Percentiles rank a stretch among this genome's conserved stretches.
phyloP scores from a whole-genome alignment of 495 filamentous ascomycete genomes.

The Oleoguttula mirabilis region DNA sequence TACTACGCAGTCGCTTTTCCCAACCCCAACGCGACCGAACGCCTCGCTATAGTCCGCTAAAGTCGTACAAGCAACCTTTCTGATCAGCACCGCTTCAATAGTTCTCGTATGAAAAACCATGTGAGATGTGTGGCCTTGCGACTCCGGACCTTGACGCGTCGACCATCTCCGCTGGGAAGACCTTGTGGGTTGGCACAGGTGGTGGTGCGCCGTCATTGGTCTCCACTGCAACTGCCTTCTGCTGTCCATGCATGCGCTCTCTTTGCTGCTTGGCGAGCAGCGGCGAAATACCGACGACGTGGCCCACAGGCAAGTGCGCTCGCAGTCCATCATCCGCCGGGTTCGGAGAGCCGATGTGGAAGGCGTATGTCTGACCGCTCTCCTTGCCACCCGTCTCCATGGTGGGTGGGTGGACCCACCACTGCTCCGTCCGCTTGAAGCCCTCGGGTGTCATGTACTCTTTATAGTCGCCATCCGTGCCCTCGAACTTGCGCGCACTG shows the following conservation, averaged over 20 bases:
- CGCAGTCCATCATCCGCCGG: slow-evolving; percentile 7
- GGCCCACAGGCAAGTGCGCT: slow-evolving; percentile 1
- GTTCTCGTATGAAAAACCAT: no score
- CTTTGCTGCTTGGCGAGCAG: slow-evolving; percentile 5
- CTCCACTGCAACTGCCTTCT: no score
- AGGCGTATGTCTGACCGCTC: slow-evolving; percentile 24
- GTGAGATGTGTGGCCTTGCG: no score
- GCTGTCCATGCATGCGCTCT: neutral
- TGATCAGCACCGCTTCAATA: no score
- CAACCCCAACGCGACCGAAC: no score
- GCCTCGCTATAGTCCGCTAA: no score
- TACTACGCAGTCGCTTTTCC: no score
- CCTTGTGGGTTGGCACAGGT: neutral
- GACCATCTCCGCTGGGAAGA: slow-evolving; percentile 7
- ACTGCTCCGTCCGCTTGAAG: slow-evolving; percentile 28
- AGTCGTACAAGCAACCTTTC: no score
- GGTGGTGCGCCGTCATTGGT: neutral
- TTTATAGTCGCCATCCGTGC: slow-evolving; percentile 16
- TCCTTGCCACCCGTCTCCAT: slow-evolving; percentile 25
- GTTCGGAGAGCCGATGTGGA: slow-evolving; percentile 18
- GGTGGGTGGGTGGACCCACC: slow-evolving; percentile 30
- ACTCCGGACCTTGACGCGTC: neutral
- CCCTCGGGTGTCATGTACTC: slow-evolving; percentile 29
- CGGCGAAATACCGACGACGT: slow-evolving; percentile 8
- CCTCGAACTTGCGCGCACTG: slow-evolving; percentile 16